A percentile compares a stretch with the other conserved stretches of the same genome.
These are phyloP conservation scores for Suillus ampliporus DNA, from an alignment of 768 basidiomycete species.

Conservation along the genomic window DNA sequence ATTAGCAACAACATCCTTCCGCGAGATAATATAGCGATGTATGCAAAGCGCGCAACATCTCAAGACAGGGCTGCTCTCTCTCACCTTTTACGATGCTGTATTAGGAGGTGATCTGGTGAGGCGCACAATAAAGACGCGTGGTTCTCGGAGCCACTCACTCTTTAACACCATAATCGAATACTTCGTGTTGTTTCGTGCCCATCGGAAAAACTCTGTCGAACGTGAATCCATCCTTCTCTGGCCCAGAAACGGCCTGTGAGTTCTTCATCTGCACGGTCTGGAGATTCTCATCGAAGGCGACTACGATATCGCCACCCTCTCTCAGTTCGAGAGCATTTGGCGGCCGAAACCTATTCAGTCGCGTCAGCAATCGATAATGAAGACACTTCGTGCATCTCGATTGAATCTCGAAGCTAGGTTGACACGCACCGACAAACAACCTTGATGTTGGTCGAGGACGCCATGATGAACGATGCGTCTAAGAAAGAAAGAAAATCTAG, in stretches of 20 bases:
- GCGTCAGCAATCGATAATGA: constrained; percentile 15
- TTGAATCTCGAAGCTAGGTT: constrained; percentile 17
- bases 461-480: constrained; percentile 55
- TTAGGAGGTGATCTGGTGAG: constrained; percentile 22
- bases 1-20: constrained; percentile 20
- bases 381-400: constrained; percentile 4
- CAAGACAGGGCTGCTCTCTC: constrained; percentile 13
- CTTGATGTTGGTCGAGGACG: constrained; percentile 89
- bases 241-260: constrained; percentile 70
- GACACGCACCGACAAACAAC: constrained; percentile 93
- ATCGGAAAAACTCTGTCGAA: constrained; percentile 97
- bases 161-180: constrained; percentile 98
- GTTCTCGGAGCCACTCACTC: constrained; percentile 63
- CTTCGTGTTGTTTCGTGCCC: constrained; percentile 87
- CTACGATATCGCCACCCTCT: constrained; percentile 89
- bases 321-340: constrained; percentile 89
- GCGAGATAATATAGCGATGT: neutral
- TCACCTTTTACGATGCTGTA: constrained; percentile 87
- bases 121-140: constrained; percentile 14
- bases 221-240: constrained; percentile 97
- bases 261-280: constrained; percentile 84
- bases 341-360: constrained; percentile 81
- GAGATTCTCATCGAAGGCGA: constrained; percentile 85
- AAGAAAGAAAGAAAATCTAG: constrained; percentile 20
- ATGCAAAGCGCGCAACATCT: constrained; percentile 5